Percentiles rank a stretch among this genome's conserved stretches.
phyloP scores from a whole-genome alignment of 1,284 basidiomycete species.

The Puccinia hordei region DNA sequence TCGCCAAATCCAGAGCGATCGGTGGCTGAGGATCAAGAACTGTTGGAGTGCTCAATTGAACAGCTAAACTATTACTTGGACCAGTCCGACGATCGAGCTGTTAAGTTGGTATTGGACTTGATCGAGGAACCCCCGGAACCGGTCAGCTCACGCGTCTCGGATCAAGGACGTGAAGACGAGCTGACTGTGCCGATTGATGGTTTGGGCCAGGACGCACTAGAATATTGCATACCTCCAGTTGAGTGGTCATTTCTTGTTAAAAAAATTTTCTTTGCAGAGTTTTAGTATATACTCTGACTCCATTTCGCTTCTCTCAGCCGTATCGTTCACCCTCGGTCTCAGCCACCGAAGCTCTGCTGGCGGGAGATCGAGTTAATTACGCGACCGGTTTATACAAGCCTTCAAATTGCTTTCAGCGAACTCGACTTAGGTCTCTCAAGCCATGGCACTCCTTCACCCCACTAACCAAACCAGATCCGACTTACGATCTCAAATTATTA shows the following conservation, averaged over 20 bases:
- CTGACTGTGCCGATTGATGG: background rate
- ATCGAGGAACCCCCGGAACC: background rate
- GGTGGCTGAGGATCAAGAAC: constrained; percentile 4
- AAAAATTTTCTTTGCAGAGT: background rate
- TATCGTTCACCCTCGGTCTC: constrained; percentile 2
- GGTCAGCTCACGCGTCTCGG: background rate
- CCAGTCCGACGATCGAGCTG: background rate
- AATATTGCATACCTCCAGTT: constrained; percentile 26
- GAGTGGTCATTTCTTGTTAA: background rate
- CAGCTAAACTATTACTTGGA: background rate
- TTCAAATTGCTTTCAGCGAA: background rate
- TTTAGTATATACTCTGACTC: constrained; percentile 7
- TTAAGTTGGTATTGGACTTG: constrained; percentile 2
- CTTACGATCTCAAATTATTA: constrained; percentile 25
- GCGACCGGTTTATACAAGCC: background rate
- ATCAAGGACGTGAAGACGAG: background rate
- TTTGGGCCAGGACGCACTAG: constrained; percentile 12
- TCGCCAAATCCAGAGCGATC: background rate
- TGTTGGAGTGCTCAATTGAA: background rate
- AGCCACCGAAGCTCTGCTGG: background rate
- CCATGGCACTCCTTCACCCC: constrained; percentile 20
- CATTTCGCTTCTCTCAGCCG: background rate
- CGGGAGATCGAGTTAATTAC: background rate
- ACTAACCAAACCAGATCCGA: background rate
- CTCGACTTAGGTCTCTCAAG: constrained; percentile 15